phyloP scores from a whole-genome alignment of 1,284 basidiomycete genomes.

The Cryptococcus hybrid region DNA sequence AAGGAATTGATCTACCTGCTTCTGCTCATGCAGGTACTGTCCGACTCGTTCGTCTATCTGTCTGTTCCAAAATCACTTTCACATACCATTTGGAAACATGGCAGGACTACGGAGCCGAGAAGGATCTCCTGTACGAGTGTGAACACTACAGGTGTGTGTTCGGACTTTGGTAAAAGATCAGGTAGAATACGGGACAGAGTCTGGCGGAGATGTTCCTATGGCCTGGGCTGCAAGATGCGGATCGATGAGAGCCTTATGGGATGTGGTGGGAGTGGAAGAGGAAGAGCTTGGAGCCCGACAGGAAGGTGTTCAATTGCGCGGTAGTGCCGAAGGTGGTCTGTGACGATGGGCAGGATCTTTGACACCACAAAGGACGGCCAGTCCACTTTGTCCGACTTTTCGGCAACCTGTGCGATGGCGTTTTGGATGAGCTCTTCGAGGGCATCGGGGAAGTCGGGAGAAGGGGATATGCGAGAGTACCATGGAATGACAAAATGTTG shows the following conservation, averaged over 20 bases:
- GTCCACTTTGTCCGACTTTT: constrained; percentile 64
- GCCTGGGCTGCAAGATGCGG: constrained; percentile 80
- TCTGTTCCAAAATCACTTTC: constrained; percentile 97
- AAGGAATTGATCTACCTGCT: constrained; percentile 56
- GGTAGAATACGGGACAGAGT: constrained; percentile 70
- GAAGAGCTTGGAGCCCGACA: constrained; percentile 60
- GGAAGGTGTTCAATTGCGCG: constrained; percentile 75
- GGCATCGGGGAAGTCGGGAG: constrained; percentile 80
- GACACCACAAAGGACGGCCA: constrained; percentile 74
- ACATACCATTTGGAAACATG: constrained; percentile 84
- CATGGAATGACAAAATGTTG: constrained; percentile 80
- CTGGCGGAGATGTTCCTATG: constrained; percentile 74
- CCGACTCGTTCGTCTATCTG: constrained; percentile 69
- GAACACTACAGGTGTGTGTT: constrained; percentile 67
- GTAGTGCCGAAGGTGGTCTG: constrained; percentile 83
- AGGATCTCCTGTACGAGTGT: constrained; percentile 79
- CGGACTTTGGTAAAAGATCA: constrained; percentile 70
- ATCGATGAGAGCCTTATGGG: constrained; percentile 77
- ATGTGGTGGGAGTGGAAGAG: constrained; percentile 31
- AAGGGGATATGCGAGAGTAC: constrained; percentile 80
- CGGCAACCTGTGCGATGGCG: constrained; percentile 60
- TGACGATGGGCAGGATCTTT: constrained; percentile 80
- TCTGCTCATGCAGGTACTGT: constrained; percentile 44
- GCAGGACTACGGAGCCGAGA: constrained; percentile 75
- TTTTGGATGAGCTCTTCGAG: constrained; percentile 73